phyloP scores from a whole-genome alignment of 768 basidiomycete species.

The Crepidotus variabilis region DNA sequence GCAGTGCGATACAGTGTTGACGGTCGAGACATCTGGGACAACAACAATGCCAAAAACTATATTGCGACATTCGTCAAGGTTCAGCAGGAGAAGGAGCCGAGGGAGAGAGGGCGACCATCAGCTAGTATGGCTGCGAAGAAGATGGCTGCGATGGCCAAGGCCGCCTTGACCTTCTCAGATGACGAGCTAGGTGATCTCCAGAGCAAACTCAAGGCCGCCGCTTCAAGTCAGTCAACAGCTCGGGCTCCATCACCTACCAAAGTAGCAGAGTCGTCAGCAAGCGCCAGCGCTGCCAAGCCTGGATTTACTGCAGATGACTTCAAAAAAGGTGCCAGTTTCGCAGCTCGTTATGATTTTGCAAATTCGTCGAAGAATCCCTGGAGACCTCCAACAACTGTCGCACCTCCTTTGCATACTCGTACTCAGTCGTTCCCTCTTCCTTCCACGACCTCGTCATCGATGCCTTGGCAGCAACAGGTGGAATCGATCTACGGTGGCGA shows the following conservation, averaged over 20 bases:
- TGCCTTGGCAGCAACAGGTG: slow-evolving; percentile 34
- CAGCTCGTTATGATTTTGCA: slow-evolving; percentile 56
- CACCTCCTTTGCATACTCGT: slow-evolving; percentile 29
- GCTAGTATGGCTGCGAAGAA: slow-evolving; percentile 29
- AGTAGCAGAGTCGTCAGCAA: slow-evolving; percentile 1
- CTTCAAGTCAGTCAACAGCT: slow-evolving; percentile 26
- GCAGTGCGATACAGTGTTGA: slow-evolving; percentile 69
- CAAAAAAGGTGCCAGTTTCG: slow-evolving; percentile 38
- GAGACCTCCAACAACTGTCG: slow-evolving; percentile 11
- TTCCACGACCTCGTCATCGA: slow-evolving; percentile 20
- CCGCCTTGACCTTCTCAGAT: slow-evolving; percentile 18
- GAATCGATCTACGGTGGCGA: slow-evolving; percentile 5
- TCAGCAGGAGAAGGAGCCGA: slow-evolving; percentile 15
- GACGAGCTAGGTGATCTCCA: slow-evolving; percentile 38
- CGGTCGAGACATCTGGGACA: slow-evolving; percentile 90
- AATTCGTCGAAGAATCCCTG: slow-evolving; percentile 48
- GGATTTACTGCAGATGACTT: slow-evolving; percentile 20
- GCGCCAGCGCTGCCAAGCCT: slow-evolving; percentile 15
- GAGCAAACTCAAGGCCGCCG: slow-evolving; percentile 65
- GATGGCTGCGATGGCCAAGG: slow-evolving; percentile 38
- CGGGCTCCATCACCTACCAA: slow-evolving; percentile 16
- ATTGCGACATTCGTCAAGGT: slow-evolving; percentile 58
- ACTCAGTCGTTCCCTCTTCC: slow-evolving; percentile 44
- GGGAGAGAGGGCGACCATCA: slow-evolving; percentile 15
- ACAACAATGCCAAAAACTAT: slow-evolving; percentile 79